Base-by-base conservation (phyloP, 1,139 yeast species). In the Diutina neorugosa region DNA sequence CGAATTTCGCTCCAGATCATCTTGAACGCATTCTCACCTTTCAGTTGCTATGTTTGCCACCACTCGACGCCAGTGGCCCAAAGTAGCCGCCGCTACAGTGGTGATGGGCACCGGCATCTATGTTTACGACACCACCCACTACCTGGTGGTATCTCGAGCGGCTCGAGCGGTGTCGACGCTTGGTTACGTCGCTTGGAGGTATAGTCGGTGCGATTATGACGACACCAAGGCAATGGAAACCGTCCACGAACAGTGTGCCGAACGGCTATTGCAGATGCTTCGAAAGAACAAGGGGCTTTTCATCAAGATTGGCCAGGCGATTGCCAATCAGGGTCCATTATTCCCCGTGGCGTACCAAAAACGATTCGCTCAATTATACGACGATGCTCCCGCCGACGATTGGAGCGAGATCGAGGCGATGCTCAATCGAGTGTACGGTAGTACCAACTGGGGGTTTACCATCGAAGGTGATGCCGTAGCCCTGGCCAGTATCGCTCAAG, bases 401-500 rank as follows among this genome's bases (percentile, higher is more conserved):
- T 85, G 93, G 91, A 64, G 59, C 0, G 69, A 69, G 11, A 71
- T 82, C 41, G 80, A 81, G 57, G 55, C 58, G 11, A 68, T 77
- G 21, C 68, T 86, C 56, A 18, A 46, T 14, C 65, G 62, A 34
- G 60, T 62, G 31, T 78, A 76, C 56, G 69, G 78, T 47, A 84
- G 85, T 0, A 55, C 11, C 20, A 6, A 25, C 14, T 46, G 50
- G 50, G 40, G 40, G 23, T 46, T 46, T 11, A 46, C 40, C 23
- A 69, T 84, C 44, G 81, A 79, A 48, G 78, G 74, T 55, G 61
- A 57, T 0, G 86, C 90, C 0, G 66, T 82, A 16, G 91, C 90
- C 5, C 79, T 86, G 62, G 91, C 90, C 0, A 80, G 86, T 9
- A 78, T 84, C 57, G 90, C 91, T 0, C 91, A 84, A 62, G 91